These are phyloP conservation scores for Eucalyptus paniculata DNA, from an alignment of 345 rosid genomes.

Conservation along the genomic window DNA sequence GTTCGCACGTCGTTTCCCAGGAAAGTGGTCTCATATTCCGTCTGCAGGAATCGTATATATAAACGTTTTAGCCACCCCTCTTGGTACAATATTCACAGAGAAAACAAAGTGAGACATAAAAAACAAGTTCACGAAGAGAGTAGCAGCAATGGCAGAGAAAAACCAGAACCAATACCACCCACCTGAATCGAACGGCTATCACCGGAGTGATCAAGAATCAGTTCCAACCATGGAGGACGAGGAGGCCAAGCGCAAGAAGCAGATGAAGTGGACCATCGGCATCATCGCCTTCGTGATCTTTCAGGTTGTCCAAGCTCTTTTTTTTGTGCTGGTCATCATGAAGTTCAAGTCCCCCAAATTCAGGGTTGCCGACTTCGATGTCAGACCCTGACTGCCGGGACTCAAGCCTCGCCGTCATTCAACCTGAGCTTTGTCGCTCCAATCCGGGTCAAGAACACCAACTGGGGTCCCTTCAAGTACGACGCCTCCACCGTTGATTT, in stretches of 20 bases:
- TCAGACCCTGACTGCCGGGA: background rate
- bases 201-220: background rate
- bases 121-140: no score
- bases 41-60: background rate
- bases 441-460: background rate
- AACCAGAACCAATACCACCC: background rate
- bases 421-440: background rate
- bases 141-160: background rate
- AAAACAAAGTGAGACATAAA: no score
- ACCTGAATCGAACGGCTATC: background rate
- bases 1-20: background rate
- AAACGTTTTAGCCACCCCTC: background rate
- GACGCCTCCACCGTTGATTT: background rate
- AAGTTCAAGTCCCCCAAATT: constrained; percentile 8
- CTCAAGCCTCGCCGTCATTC: background rate
- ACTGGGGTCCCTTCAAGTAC: constrained; percentile 1
- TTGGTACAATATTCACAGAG: background rate
- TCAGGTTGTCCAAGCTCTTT: background rate
- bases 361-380: background rate
- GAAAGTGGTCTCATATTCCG: background rate
- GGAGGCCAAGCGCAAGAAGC: constrained; percentile 1
- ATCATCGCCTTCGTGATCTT: constrained; percentile 2
- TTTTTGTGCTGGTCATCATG: background rate
- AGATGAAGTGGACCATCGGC: background rate
- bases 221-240: background rate